Evolutionary conservation across 2,329 filamentous ascomycete species (phyloP), one percentile per base, ranked within the genome.

Genomic region (Dactylellina parvicollis): DNA sequence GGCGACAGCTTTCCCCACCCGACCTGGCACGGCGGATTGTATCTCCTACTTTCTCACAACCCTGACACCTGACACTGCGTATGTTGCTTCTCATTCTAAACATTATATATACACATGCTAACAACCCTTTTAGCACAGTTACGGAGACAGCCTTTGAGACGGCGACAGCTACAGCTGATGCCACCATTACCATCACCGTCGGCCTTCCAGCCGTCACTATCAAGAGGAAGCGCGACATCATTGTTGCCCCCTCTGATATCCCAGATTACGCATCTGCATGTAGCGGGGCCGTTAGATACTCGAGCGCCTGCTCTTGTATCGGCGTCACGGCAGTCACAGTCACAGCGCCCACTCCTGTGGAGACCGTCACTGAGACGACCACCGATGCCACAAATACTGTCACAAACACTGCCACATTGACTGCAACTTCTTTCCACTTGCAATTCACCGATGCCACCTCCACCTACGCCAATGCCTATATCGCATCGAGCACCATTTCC

Each of bases 251-350:
- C 22, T 44, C 60, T 18, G 60, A 42, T 34, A 70, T 77, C 40
- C 77, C 77, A 3, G 60, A 56, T 1, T 78, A 78, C 46, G 77
- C 77, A 2, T 74, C 76, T 3, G 75, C 77, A 12, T 78, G 77
- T 66, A 73, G 66, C 32, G 69, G 70, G 26, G 44, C 67, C 20
- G 67, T 61, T n/a, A 55, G 64, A 34, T 78, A 78, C 54, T 74
- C 75, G 22, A 77, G 76, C 22, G 77, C 77, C 14, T 78, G 77
- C 75, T 75, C 70, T 4, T 78, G 77, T 66, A 47, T 78, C 40
- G 77, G 77, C 12, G 72, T 77, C n/a, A 38, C 49, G 4, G 67
- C 70, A 10, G 59, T 18, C 44, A 77, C 77, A 5, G 75, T 56
- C 38, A 77, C 77, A 5, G 74, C 67, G 8, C 44, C 50, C 4